Evolutionary conservation across 495 filamentous ascomycete species (phyloP).

Genomic region (Clohesyomyces aquaticus): DNA sequence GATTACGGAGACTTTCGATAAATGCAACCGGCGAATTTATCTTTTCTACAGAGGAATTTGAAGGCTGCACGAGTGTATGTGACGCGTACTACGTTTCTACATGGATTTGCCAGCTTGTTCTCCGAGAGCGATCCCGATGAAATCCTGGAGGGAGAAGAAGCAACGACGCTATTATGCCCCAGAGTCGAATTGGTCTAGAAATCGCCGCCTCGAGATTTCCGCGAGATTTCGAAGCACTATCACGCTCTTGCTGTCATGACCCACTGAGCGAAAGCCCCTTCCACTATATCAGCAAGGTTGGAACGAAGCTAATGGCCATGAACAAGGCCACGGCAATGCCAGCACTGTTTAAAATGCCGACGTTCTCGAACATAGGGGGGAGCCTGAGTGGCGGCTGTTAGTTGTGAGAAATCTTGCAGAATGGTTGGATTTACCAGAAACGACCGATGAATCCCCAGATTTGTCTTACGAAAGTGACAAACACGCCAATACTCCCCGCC

Average conservation of each 20-base stretch:
- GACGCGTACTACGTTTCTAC: no score
- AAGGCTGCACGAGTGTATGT: no score
- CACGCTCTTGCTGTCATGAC: conserved; percentile 18
- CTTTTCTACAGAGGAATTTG: no score
- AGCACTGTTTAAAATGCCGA: conserved; percentile 51
- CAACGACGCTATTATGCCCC: no score
- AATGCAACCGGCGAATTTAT: no score
- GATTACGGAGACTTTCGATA: no score
- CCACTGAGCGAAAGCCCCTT: conserved; percentile 32
- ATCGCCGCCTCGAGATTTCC: neutral
- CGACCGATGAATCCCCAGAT: conserved; percentile 63
- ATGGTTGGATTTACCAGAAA: conserved; percentile 53
- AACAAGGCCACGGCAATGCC: conserved; percentile 53
- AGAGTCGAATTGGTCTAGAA: no score
- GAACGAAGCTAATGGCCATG: conserved; percentile 53
- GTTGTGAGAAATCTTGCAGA: neutral
- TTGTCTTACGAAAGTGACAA: conserved; percentile 59
- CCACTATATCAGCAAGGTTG: conserved; percentile 51
- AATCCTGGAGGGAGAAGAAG: no score
- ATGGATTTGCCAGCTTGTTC: no score
- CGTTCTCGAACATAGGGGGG: conserved; percentile 54
- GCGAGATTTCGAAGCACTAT: neutral
- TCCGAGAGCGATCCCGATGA: no score
- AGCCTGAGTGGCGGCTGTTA: conserved; percentile 46
- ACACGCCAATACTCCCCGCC: conserved; percentile 58